These are phyloP conservation scores for Ajuga reptans DNA, from an alignment of 305 asterid genomes.

Conservation along the genomic window DNA sequence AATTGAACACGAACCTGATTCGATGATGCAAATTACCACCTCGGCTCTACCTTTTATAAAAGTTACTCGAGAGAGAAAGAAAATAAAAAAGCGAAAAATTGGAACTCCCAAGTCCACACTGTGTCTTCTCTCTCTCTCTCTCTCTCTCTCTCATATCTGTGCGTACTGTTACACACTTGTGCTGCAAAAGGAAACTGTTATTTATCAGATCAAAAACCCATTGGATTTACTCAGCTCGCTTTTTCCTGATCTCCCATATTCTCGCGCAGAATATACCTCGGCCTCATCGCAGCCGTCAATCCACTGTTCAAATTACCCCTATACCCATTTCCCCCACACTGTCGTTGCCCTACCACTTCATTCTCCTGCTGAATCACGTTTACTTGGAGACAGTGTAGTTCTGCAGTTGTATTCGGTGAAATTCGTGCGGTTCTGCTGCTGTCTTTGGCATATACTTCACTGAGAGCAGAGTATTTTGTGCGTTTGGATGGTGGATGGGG, in stretches of 20 bases:
- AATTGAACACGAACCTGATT: too few relatives aligned
- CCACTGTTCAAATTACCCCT: slow-evolving; percentile 9
- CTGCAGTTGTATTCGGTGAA: slow-evolving; percentile 24
- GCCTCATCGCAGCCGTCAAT: slow-evolving; percentile 18
- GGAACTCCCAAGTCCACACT: slow-evolving; percentile 31
- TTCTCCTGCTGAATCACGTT: slow-evolving; percentile 8
- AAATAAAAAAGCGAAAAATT: not conserved
- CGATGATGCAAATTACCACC: too few relatives aligned
- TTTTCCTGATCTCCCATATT: slow-evolving; percentile 26
- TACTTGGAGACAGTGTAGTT: slow-evolving; percentile 12
- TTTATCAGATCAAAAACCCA: slow-evolving; percentile 34
- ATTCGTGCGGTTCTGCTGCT: slow-evolving; percentile 23
- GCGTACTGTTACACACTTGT: slow-evolving; percentile 23
- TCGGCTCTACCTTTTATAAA: too few relatives aligned
- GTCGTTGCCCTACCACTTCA: slow-evolving; percentile 8
- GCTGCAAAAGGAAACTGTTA: slow-evolving; percentile 28
- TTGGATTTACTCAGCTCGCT: slow-evolving; percentile 21
- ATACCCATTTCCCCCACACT: slow-evolving; percentile 10
- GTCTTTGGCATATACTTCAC: slow-evolving; percentile 16
- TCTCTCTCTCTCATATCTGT: slow-evolving; percentile 19
- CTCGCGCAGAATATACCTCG: slow-evolving; percentile 7
- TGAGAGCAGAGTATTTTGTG: slow-evolving; percentile 21
- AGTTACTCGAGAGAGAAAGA: not conserved
- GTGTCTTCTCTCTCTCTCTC: not conserved
- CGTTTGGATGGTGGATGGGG: slow-evolving; percentile 30